Evolutionary conservation across 2,329 filamentous ascomycete species (phyloP), one percentile per base, ranked within the genome.

Genomic region (Stemphylium beticola): DNA sequence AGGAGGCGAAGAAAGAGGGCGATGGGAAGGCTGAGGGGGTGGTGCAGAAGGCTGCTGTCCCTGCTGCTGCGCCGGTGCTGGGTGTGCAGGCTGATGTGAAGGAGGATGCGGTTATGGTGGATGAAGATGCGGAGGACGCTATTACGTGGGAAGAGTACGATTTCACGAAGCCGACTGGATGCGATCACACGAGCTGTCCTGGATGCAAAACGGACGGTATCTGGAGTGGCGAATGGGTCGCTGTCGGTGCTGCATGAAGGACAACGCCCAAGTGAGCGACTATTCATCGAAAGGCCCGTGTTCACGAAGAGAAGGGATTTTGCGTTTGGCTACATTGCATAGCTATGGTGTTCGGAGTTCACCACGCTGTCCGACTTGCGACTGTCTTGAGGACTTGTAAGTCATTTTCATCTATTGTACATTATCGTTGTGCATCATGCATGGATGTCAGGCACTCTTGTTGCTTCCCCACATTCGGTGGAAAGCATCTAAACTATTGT

Each of bases 151-250:
- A 77, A 6, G 79, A 81, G 61, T 85, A 85, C 67, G 78, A 84
- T 66, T 82, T 82, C 31, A 74, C 74, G 12, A 77, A 72, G 47
- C 82, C 82, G 20, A 84, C 82, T 3, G 81, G 75, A 22, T 85
- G 83, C 67, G 61, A 71, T 22, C 64, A 64, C 32, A 47, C 58
- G 1, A 64, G 42, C 7, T 73, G 71, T 40, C 51, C 53, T 3
- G 69, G 69, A 0, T 68, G 63, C 37, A 65, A 63, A 20, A 62
- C 59, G 1, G 64, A 67, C 33, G 61, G 63, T 3, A 66, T 69
- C 2, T 67, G 65, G 65, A 55, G 49, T 4, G 55, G 61, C 9
- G 97, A 0, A 89, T 96, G 53, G 57, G 34, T 51, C 24, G 7
- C 34, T 15, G 43, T 57, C 12, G 46, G 37, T 20, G 40, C 53